Percentiles rank a stretch among this genome's conserved stretches.
Conservation (phyloP, 306 rosid species). For the Lathyrus sativus region DNA sequence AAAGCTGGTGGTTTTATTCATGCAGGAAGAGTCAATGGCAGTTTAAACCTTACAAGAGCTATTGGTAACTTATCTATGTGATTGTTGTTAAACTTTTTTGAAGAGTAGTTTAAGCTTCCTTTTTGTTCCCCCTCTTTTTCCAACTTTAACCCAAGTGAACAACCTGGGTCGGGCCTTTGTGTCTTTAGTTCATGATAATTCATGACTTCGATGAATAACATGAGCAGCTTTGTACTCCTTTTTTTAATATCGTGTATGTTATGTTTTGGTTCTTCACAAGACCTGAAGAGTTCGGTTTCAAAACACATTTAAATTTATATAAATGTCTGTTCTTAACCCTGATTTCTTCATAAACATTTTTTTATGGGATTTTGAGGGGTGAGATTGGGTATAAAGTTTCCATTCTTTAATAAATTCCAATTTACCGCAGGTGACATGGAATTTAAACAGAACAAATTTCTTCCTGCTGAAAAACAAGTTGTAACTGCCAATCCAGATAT, state of each 20-base stretch:
- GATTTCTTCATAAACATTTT: conserved; percentile 9
- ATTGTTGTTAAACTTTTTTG: conserved; percentile 28
- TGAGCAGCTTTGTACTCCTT: neutral
- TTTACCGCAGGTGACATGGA: conserved; percentile 88
- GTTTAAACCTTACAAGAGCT: conserved; percentile 96
- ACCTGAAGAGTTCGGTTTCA: conserved; percentile 12
- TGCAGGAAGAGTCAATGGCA: conserved; percentile 97
- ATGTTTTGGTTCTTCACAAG: conserved; percentile 33
- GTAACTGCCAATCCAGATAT: conserved; percentile 93
- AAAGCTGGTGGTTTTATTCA: conserved; percentile 97
- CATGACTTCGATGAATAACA: conserved; percentile 19
- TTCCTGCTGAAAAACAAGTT: conserved; percentile 81
- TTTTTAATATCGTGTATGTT: neutral
- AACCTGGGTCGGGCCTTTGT: conserved; percentile 20
- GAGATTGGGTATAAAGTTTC: conserved; percentile 30
- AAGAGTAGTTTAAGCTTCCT: conserved; percentile 3
- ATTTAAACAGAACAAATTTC: conserved; percentile 86
- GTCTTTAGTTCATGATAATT: conserved; percentile 21
- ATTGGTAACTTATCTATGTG: conserved; percentile 58
- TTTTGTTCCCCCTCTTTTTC: neutral
- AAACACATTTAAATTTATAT: conserved; percentile 14
- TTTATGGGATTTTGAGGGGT: conserved; percentile 13
- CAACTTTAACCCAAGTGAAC: conserved; percentile 8
- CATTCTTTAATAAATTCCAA: conserved; percentile 36
- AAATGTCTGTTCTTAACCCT: neutral